Conservation (phyloP, 768 basidiomycete species). For the Suillus decipiens region DNA sequence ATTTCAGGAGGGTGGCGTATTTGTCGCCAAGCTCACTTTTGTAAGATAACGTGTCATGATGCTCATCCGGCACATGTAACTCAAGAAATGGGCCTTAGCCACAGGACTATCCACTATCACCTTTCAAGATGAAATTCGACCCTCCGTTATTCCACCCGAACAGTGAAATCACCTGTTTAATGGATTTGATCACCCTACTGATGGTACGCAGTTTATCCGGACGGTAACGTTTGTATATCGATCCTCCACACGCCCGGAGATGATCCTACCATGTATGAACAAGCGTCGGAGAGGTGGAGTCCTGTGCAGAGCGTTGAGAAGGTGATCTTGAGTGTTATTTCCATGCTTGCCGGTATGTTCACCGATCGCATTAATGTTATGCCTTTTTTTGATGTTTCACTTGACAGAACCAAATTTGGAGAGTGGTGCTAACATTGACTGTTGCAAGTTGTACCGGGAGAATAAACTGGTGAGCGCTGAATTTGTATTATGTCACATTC, state of each 20-base stretch:
- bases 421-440: slow-evolving; percentile 95
- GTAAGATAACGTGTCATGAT: slow-evolving; percentile 50
- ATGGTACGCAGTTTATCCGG: slow-evolving; percentile 77
- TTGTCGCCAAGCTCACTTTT: slow-evolving; percentile 89
- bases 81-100: slow-evolving; percentile 50
- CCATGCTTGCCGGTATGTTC: slow-evolving; percentile 88
- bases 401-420: slow-evolving; percentile 90
- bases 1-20: slow-evolving; percentile 88
- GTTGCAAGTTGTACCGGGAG: slow-evolving; percentile 95
- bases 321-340: slow-evolving; percentile 93
- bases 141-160: slow-evolving; percentile 98
- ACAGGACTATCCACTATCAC: slow-evolving; percentile 92
- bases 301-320: slow-evolving; percentile 99
- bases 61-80: slow-evolving; percentile 14
- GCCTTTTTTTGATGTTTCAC: background rate
- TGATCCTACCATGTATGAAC: slow-evolving; percentile 91
- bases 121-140: slow-evolving; percentile 99
- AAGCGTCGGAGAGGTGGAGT: slow-evolving; percentile 95
- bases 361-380: slow-evolving; percentile 8
- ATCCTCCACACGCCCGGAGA: slow-evolving; percentile 95
- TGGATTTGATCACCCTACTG: slow-evolving; percentile 9
- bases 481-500: background rate
- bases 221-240: slow-evolving; percentile 97
- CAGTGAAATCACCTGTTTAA: slow-evolving; percentile 56
- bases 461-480: slow-evolving; percentile 54